Evolutionary conservation across 2,329 filamentous ascomycete genomes (phyloP).

Genomic region (Aspergillus sp.): DNA sequence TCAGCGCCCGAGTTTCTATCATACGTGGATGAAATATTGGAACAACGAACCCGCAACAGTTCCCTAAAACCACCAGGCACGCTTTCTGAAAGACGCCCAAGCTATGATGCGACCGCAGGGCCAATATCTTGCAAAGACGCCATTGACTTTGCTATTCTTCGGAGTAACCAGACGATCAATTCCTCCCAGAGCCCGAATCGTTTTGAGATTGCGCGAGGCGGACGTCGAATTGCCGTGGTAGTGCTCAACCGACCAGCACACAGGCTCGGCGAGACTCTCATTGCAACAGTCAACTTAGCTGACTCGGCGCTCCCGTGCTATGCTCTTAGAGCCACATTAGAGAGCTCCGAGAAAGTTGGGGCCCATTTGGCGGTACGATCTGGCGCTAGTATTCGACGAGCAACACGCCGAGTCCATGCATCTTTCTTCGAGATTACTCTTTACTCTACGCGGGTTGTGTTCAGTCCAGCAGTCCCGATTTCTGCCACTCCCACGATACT

Average conservation of each 20-base stretch:
- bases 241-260: constrained; percentile 87
- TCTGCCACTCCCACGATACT: constrained; percentile 86
- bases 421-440: constrained; percentile 78
- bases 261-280: constrained; percentile 82
- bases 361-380: constrained; percentile 78
- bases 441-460: constrained; percentile 75
- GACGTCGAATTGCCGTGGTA: constrained; percentile 86
- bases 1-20: constrained; percentile 66
- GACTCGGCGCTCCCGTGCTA: constrained; percentile 79
- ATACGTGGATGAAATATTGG: constrained; percentile 75
- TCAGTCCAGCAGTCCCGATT: constrained; percentile 79
- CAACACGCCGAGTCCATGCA: constrained; percentile 78
- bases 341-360: constrained; percentile 83
- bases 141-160: constrained; percentile 86
- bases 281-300: constrained; percentile 79
- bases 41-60: constrained; percentile 54
- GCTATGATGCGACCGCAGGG: constrained; percentile 53
- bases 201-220: constrained; percentile 91
- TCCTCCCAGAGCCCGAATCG: constrained; percentile 82
- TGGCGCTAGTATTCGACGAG: constrained; percentile 79
- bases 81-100: constrained; percentile 62
- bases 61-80: constrained; percentile 65
- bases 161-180: constrained; percentile 68
- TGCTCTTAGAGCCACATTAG: constrained; percentile 77
- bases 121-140: constrained; percentile 71